phyloP scores from a whole-genome alignment of 169 alveolate species.

The Plasmodium blacklocki region DNA sequence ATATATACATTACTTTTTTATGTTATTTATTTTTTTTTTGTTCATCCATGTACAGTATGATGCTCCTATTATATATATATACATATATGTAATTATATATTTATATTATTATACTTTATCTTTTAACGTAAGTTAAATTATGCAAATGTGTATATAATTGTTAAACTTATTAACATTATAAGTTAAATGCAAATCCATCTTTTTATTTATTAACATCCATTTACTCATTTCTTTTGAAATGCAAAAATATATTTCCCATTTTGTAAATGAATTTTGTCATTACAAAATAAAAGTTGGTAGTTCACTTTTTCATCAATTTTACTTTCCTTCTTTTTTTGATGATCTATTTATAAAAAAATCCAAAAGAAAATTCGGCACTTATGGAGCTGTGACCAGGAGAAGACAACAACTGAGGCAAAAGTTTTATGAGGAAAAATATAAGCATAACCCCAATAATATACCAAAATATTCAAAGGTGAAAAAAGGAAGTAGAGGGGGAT shows the following conservation, averaged over 20 bases:
- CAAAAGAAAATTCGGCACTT: constrained; percentile 42
- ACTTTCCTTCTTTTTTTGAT: neutral
- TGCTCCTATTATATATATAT: neutral
- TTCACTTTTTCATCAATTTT: neutral
- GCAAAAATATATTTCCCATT: constrained; percentile 12
- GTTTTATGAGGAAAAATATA: constrained; percentile 70
- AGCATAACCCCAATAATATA: constrained; percentile 54
- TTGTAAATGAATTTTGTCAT: constrained; percentile 4
- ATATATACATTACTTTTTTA: too few species aligned
- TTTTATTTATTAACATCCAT: neutral
- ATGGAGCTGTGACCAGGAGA: constrained; percentile 74
- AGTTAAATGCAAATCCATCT: neutral
- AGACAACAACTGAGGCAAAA: constrained; percentile 60
- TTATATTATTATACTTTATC: neutral
- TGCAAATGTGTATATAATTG: too few species aligned
- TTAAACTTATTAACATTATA: too few species aligned
- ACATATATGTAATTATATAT: neutral
- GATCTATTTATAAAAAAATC: neutral
- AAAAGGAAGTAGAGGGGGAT: constrained; percentile 74
- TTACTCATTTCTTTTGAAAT: constrained; percentile 11
- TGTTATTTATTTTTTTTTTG: too few species aligned
- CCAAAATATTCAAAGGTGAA: constrained; percentile 68
- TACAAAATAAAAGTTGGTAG: constrained; percentile 4
- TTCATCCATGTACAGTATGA: too few species aligned
- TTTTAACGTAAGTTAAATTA: neutral